Conservation (phyloP, 305 asterid genomes). For the Coffea humblotiana region DNA sequence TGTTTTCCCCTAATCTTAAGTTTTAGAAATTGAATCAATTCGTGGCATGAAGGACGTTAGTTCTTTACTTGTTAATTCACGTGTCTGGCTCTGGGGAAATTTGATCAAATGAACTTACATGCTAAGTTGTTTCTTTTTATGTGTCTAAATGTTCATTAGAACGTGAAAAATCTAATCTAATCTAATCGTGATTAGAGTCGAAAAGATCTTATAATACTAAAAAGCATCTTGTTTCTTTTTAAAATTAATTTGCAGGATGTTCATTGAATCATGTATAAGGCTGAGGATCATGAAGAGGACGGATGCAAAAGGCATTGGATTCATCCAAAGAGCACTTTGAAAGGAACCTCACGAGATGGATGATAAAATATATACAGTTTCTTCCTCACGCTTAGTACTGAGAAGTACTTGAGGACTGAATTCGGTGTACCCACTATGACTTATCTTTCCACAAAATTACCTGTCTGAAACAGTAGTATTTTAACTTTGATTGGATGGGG, state of each 20-base stretch:
- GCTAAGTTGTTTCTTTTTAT: not conserved
- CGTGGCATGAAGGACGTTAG: too few relatives aligned
- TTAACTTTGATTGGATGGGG: not conserved
- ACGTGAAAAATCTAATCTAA: not conserved
- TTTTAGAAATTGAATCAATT: too few relatives aligned
- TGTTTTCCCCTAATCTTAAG: too few relatives aligned
- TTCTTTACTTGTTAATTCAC: too few relatives aligned
- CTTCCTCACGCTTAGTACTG: not conserved
- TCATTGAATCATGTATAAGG: constrained; percentile 66
- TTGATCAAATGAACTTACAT: too few relatives aligned
- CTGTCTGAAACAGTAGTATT: not conserved
- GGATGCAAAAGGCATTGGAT: constrained; percentile 53
- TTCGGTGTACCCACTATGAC: not conserved
- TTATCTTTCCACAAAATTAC: too few relatives aligned
- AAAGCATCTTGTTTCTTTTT: not conserved
- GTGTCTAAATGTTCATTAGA: not conserved
- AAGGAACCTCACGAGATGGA: constrained; percentile 36
- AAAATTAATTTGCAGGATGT: constrained; percentile 51
- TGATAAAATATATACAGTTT: not conserved
- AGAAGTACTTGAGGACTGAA: not conserved
- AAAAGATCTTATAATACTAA: not conserved
- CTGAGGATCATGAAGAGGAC: constrained; percentile 74
- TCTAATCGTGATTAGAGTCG: not conserved
- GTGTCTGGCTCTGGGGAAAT: too few relatives aligned
- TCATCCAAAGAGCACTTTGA: constrained; percentile 48